Percentiles rank a stretch among this genome's conserved stretches.
Evolutionary conservation across 179 eudicot genomes (phyloP).

Genomic region (Spergularia azorica): DNA sequence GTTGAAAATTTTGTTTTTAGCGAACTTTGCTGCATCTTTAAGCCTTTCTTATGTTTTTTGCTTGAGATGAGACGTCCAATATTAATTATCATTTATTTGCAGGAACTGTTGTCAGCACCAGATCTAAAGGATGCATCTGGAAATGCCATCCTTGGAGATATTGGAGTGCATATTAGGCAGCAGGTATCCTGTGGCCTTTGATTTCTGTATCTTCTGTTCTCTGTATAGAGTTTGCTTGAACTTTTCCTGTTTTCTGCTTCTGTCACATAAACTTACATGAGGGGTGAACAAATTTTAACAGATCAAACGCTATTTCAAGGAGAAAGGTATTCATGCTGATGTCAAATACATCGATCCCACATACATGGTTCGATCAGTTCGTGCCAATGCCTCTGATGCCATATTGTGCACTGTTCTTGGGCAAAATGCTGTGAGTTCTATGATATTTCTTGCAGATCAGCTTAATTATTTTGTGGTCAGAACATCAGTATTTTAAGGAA

Average conservation of each 20-base stretch:
- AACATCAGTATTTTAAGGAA: background rate
- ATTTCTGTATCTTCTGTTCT: conserved; percentile 1
- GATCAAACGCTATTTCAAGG: conserved; percentile 43
- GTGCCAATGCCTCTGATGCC: conserved; percentile 54
- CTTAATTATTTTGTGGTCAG: background rate
- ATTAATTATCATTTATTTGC: conserved; percentile 2
- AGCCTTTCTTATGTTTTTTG: background rate
- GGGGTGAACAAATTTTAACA: conserved; percentile 19
- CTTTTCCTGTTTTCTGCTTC: background rate
- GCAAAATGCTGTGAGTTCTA: conserved; percentile 45
- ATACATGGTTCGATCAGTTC: conserved; percentile 51
- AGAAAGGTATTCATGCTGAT: conserved; percentile 43
- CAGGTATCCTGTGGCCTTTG: conserved; percentile 25
- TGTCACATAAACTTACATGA: background rate
- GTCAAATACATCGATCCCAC: conserved; percentile 53
- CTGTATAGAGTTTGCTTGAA: background rate
- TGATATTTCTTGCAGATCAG: background rate
- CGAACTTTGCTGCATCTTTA: background rate
- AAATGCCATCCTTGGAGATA: conserved; percentile 49
- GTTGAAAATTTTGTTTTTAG: background rate
- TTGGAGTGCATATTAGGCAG: conserved; percentile 40
- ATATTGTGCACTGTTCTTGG: conserved; percentile 55
- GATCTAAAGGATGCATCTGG: conserved; percentile 48
- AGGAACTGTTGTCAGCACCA: conserved; percentile 44
- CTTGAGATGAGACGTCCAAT: background rate